These are phyloP conservation scores for Globisporangium lucens DNA, from an alignment of 352 stramenopile species.

Conservation along the genomic window DNA sequence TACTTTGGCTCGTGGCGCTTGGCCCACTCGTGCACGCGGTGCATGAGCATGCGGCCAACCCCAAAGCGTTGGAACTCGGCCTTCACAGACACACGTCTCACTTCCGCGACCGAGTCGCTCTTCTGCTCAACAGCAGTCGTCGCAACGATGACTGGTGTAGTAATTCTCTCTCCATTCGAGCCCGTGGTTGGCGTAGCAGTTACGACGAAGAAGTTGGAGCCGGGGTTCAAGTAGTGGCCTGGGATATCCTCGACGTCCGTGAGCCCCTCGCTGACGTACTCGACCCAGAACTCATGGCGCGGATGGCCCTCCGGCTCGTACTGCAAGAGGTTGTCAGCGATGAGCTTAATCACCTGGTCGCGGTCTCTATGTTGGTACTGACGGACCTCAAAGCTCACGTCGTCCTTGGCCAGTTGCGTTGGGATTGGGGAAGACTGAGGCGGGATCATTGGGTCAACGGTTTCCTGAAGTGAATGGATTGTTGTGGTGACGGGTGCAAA, in stretches of 20 bases:
- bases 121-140: constrained; percentile 12
- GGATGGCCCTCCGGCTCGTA: constrained; percentile 11
- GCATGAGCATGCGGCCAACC: constrained; percentile 19
- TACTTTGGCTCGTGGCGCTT: background rate
- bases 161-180: background rate
- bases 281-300: constrained; percentile 13
- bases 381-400: constrained; percentile 8
- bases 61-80: constrained; percentile 13
- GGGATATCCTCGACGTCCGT: constrained; percentile 14
- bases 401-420: background rate
- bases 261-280: constrained; percentile 25
- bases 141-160: constrained; percentile 6
- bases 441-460: background rate
- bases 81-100: constrained; percentile 16
- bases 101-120: constrained; percentile 1
- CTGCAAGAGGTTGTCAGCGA: constrained; percentile 12
- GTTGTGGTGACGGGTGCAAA: too few relatives aligned
- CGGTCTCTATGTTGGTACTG: constrained; percentile 17
- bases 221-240: constrained; percentile 7
- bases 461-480: too few relatives aligned
- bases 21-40: constrained; percentile 18
- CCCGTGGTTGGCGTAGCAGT: background rate
- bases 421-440: background rate
- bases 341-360: constrained; percentile 16
- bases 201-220: constrained; percentile 16